These are phyloP conservation scores for Curvularia spicifera DNA, from an alignment of 2,329 filamentous ascomycete species.

Conservation along the genomic window DNA sequence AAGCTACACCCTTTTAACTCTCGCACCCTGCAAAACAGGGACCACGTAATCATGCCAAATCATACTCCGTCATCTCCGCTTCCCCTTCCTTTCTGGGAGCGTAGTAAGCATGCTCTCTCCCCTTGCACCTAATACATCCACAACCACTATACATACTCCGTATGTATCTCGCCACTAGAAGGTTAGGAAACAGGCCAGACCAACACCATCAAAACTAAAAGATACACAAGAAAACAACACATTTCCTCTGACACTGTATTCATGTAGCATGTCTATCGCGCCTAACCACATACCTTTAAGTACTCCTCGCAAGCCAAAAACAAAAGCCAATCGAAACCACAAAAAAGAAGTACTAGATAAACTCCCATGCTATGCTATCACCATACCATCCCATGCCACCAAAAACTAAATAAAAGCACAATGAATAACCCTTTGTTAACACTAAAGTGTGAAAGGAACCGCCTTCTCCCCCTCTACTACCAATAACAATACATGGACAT, in stretches of 20 bases:
- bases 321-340: background rate
- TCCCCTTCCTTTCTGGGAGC: background rate
- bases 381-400: background rate
- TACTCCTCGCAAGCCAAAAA: too few relatives aligned
- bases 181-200: too few relatives aligned
- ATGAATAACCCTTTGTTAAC: background rate
- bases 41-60: background rate
- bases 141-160: too few relatives aligned
- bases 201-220: too few relatives aligned
- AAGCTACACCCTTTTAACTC: background rate
- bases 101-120: background rate
- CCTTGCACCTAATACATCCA: too few relatives aligned
- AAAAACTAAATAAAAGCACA: background rate
- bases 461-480: background rate
- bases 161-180: too few relatives aligned
- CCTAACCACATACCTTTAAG: too few relatives aligned
- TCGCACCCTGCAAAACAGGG: background rate
- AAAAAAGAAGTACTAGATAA: background rate
- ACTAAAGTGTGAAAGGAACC: background rate
- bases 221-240: too few relatives aligned
- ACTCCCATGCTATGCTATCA: slow-evolving; percentile 10
- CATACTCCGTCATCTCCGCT: background rate
- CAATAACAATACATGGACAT: background rate
- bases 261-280: too few relatives aligned
- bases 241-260: too few relatives aligned